Evolutionary conservation across 108 stramenopile genomes (phyloP), one percentile per base, ranked within the genome.

Genomic region (Nitzschia sp.): DNA sequence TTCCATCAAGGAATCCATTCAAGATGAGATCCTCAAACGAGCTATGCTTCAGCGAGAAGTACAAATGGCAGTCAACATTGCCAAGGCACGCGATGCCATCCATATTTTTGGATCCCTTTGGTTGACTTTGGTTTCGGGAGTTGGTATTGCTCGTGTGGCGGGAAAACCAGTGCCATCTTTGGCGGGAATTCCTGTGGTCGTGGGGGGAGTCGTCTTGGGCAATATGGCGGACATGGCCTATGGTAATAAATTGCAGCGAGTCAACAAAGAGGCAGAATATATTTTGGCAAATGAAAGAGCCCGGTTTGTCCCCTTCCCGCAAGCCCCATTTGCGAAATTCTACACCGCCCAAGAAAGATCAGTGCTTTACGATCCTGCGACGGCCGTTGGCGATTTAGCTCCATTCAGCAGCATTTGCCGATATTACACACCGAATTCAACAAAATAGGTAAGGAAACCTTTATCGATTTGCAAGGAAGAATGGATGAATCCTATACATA

Each of bases 161-260:
- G 76, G 76, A 13, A 70, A 71, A 30, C 8, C 33, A 0, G 75
- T 85, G 3, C 80, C 80, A 13, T 63, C 45, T 5, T 27, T 77
- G 45, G 78, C 66, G 17, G 78, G 60, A 9, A 53, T 85, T 19
- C 84, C 84, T 2, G 31, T 80, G 15, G 75, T 82, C 19, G 53
- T 80, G 2, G 84, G 81, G 13, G 84, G 69, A 0, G 35, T 85
- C 13, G 65, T 77, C 19, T 52, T 85, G 11, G 81, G 84, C 8
- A 85, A 85, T 52, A 60, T 85, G 13, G 75, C 76, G 30, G 84
- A 85, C 46, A 36, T 85, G 71, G 84, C 84, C 3, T 85, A 85
- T 54, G 84, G 84, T 9, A 82, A 85, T 65, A 85, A 85, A 35
- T 25, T 85, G 33, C 58, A 58, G 45, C 66, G 84, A 28, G 79